Base-by-base conservation (phyloP, 2,329 filamentous ascomycete species). In the Arthrocladium fulminans region DNA sequence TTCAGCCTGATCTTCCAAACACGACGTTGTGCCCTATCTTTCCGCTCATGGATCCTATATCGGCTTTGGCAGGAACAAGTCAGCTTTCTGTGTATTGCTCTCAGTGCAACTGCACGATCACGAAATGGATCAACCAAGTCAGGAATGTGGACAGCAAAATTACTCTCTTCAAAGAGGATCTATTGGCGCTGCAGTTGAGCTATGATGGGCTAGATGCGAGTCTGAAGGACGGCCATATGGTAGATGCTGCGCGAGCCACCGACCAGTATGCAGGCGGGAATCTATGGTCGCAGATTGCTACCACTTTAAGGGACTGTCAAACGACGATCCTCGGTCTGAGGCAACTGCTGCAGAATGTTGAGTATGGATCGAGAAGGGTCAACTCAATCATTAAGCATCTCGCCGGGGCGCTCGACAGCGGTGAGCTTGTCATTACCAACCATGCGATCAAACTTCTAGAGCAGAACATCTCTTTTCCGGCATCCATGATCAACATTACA, bases 401-500 rank as follows among this genome's bases (percentile, higher is more conserved):
- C 19, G 46, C 49, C 20, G 55, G 56, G 30, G 51, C 42, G 8
- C 38, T 57, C 10, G 30, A 43, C 15, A 45, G 38, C n/a, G 55
- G 55, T 17, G 55, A 57, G 24, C 47, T 57, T 49, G 43, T 44
- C 49, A 38, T 19, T 50, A 51, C 20, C 48, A 54, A 53, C 32
- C 48, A 53, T 43, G 52, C 54, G 50, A 55, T 56, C 38, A 32
- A 47, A 2, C 45, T 50, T 19, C 40, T 57, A 12, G 51, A 54
- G 12, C 45, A 44, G 25, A 44, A 32, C 25, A 30, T 44, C 25
- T 22, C 41, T 6, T 30, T 56, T 22, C 52, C 55, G 1, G 54
- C 54, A 17, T 50, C 56, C 20, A 56, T 56, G 55, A 50, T 57
- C 45, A 51, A 47, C 29, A 50, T 56, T 17, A 56, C 48, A 38